Evolutionary conservation across 2,329 filamentous ascomycete species (phyloP).

Genomic region (Apiospora phragmitis): DNA sequence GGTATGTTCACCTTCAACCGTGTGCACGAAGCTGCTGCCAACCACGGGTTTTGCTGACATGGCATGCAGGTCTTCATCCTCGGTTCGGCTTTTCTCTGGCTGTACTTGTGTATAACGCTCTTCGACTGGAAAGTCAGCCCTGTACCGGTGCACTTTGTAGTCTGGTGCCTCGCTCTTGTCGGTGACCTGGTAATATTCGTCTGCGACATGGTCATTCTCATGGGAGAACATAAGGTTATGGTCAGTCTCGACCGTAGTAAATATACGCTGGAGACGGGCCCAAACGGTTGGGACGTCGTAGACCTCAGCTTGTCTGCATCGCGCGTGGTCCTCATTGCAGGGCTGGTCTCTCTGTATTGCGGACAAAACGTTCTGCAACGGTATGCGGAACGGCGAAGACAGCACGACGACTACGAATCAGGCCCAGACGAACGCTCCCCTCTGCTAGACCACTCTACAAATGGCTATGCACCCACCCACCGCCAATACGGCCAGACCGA

Average conservation of each 20-base stretch:
- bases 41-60: neutral
- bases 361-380: constrained; percentile 48
- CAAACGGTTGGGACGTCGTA: constrained; percentile 57
- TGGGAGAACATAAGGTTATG: constrained; percentile 64
- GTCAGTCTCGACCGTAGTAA: constrained; percentile 42
- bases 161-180: constrained; percentile 74
- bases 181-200: constrained; percentile 74
- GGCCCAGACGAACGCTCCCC: constrained; percentile 61
- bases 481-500: constrained; percentile 19
- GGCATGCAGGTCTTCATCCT: constrained; percentile 74
- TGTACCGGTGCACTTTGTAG: constrained; percentile 73
- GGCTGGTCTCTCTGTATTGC: constrained; percentile 61
- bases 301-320: constrained; percentile 68
- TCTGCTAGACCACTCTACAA: constrained; percentile 46
- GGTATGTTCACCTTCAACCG: constrained; percentile 22
- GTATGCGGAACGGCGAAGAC: constrained; percentile 41
- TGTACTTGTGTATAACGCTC: constrained; percentile 82
- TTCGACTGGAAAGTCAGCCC: constrained; percentile 82
- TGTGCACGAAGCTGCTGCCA: neutral
- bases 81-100: constrained; percentile 83
- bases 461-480: constrained; percentile 19
- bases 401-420: constrained; percentile 41
- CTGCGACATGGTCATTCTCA: constrained; percentile 69
- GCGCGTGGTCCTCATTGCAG: constrained; percentile 67
- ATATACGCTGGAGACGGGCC: constrained; percentile 37